These are phyloP conservation scores for Cordyceps cateniannulata DNA, from an alignment of 2,329 filamentous ascomycete genomes.

Conservation along the genomic window DNA sequence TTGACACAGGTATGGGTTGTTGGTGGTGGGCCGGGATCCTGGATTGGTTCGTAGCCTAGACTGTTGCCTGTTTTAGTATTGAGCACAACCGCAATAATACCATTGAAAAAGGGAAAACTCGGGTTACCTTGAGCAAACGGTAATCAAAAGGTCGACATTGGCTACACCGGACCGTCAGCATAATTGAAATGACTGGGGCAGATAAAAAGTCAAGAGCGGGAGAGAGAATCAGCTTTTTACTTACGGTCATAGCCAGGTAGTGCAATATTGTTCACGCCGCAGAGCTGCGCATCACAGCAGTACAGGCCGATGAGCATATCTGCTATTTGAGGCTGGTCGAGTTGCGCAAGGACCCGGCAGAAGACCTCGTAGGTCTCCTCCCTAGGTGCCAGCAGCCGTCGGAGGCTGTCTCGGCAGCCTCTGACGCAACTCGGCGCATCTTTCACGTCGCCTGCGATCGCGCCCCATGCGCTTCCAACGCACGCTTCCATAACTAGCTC, in stretches of 20 bases:
- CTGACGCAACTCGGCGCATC: conserved; percentile 8
- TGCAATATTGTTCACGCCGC: conserved; percentile 36
- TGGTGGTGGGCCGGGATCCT: conserved; percentile 32
- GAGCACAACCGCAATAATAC: neutral
- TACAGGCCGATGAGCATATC: conserved; percentile 39
- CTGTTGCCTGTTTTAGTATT: conserved; percentile 17
- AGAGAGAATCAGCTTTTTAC: conserved; percentile 6
- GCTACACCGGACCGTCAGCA: conserved; percentile 26
- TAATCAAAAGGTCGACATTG: conserved; percentile 45
- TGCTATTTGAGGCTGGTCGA: conserved; percentile 19
- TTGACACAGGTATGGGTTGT: conserved; percentile 21
- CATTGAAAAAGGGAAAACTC: neutral
- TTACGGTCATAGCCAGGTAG: conserved; percentile 37
- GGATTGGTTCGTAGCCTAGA: conserved; percentile 23
- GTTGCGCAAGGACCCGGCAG: conserved; percentile 27
- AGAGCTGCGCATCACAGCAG: conserved; percentile 44
- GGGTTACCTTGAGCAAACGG: conserved; percentile 42
- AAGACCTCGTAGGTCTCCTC: conserved; percentile 24
- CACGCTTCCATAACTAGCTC: conserved; percentile 10
- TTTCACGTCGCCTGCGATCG: conserved; percentile 8
- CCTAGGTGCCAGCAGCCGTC: conserved; percentile 6
- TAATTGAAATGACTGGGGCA: neutral
- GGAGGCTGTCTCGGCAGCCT: conserved; percentile 12
- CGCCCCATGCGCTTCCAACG: conserved; percentile 9
- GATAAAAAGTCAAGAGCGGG: neutral